Conservation (phyloP, 805 yeast genomes). For the Candida krabiensis region DNA sequence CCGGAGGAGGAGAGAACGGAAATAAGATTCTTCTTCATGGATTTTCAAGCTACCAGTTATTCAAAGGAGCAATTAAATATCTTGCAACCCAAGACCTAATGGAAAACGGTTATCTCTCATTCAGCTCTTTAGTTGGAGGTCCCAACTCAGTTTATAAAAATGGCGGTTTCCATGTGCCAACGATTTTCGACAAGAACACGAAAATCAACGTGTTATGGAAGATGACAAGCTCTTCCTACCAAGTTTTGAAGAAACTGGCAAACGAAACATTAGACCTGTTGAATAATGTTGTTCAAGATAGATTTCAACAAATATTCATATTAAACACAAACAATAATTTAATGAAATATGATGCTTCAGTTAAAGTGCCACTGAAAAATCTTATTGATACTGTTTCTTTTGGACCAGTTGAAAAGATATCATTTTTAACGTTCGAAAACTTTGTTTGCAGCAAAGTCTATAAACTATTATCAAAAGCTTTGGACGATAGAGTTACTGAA, state of each 20-base stretch:
- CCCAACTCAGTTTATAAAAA: constrained; percentile 43
- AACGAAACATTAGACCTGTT: constrained; percentile 63
- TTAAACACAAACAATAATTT: constrained; percentile 52
- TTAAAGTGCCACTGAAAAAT: constrained; percentile 51
- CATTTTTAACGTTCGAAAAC: constrained; percentile 68
- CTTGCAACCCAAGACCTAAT: constrained; percentile 77
- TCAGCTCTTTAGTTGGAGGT: constrained; percentile 56
- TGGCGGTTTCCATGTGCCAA: constrained; percentile 70
- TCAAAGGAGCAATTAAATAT: constrained; percentile 83
- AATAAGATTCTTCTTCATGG: constrained; percentile 80
- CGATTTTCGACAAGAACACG: constrained; percentile 72
- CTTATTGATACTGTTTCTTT: constrained; percentile 44
- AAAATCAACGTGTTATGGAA: constrained; percentile 80
- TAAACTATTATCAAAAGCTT: constrained; percentile 54
- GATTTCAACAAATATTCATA: constrained; percentile 77
- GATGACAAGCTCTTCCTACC: constrained; percentile 69
- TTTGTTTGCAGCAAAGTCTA: constrained; percentile 62
- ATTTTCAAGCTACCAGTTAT: constrained; percentile 88
- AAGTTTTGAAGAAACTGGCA: constrained; percentile 63
- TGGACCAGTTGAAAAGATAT: constrained; percentile 70
- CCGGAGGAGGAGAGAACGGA: constrained; percentile 79
- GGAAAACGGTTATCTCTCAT: constrained; percentile 62
- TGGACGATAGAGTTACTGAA: constrained; percentile 49
- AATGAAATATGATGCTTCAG: constrained; percentile 64
- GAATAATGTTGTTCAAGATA: constrained; percentile 78